These are phyloP conservation scores for Nicotiana sylvestris DNA, from an alignment of 257 asterid genomes.

Conservation along the genomic window DNA sequence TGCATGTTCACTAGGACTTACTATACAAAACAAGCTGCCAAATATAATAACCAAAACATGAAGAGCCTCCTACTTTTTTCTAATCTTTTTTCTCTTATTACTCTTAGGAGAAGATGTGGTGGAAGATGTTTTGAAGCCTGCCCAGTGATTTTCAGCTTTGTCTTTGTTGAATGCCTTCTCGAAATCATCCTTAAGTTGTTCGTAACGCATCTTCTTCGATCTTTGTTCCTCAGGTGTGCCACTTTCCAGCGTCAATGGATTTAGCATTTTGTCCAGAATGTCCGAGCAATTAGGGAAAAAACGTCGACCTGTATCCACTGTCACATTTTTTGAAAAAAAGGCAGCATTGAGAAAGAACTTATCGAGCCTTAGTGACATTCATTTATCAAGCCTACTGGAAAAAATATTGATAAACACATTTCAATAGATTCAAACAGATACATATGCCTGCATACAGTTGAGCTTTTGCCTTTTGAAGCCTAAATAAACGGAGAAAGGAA, in stretches of 20 bases:
- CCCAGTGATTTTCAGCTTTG: conserved; percentile 46
- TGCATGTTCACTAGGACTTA: too few relatives aligned
- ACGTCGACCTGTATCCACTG: conserved; percentile 69
- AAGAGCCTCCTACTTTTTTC: conserved; percentile 25
- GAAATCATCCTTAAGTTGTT: conserved; percentile 68
- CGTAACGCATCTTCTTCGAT: conserved; percentile 50
- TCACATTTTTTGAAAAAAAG: not conserved
- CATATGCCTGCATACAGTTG: too few relatives aligned
- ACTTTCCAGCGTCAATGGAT: conserved; percentile 52
- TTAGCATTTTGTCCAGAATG: conserved; percentile 60
- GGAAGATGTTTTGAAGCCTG: conserved; percentile 33
- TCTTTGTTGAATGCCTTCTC: conserved; percentile 74
- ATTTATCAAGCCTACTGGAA: not conserved
- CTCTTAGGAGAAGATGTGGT: conserved; percentile 46
- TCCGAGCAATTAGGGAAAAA: conserved; percentile 84
- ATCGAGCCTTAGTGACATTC: too few relatives aligned
- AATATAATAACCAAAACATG: too few relatives aligned
- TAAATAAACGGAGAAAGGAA: too few relatives aligned
- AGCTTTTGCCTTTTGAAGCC: too few relatives aligned
- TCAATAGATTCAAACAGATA: too few relatives aligned
- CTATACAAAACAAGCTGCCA: too few relatives aligned
- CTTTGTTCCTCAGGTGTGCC: conserved; percentile 68
- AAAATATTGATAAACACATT: too few relatives aligned
- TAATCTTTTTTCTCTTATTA: conserved; percentile 28
- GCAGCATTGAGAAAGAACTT: not conserved